Evolutionary conservation across 1,284 basidiomycete species (phyloP), one percentile per base, ranked within the genome.

Genomic region (Malassezia dermatis): DNA sequence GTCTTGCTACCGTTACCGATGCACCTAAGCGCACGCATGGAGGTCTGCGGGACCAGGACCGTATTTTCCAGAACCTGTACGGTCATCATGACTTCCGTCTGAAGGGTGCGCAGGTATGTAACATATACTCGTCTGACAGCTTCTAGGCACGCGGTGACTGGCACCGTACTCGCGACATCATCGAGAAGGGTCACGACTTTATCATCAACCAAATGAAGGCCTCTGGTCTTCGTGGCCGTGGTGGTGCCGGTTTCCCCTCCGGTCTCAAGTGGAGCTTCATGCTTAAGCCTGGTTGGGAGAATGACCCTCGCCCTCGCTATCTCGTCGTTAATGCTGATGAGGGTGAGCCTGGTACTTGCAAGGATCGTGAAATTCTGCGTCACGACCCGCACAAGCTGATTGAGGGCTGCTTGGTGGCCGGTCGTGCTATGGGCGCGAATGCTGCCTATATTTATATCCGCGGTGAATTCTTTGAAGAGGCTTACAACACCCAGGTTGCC

Each of bases 371-470:
- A 78, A 96, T 96, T 71, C 81, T 96, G 75, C 87, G 94, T 56
- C 91, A 91, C 30, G 93, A 96, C 77, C 93, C 93, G 2, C 93
- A 96, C 80, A 98, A 96, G 76, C 85, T 98, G 56, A 81, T 98
- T 67, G 94, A 98, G 77, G 93, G 93, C 28, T 98, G 94, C 76
- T 83, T 98, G 48, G 86, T 98, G 57, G 93, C 93, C 44, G 93
- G 93, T n/a, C 86, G 93, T 57, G 86, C 81, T 17, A 98, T 96
- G 93, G 96, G 96, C 77, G 93, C 91, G 47, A 93, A 78, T 54
- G 89, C 91, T 42, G 93, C 93, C 28, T 98, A 96, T 81, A 98
- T 98, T 77, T 98, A 96, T 78, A 90, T 95, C 69, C 90, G 94
- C 65, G 93, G 93, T 69, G 93, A 98, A 78, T 98, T 98, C 78